Percentiles rank a stretch among this genome's conserved stretches.
Conservation (phyloP, 495 filamentous ascomycete genomes). For the Penicillium coffeae region DNA sequence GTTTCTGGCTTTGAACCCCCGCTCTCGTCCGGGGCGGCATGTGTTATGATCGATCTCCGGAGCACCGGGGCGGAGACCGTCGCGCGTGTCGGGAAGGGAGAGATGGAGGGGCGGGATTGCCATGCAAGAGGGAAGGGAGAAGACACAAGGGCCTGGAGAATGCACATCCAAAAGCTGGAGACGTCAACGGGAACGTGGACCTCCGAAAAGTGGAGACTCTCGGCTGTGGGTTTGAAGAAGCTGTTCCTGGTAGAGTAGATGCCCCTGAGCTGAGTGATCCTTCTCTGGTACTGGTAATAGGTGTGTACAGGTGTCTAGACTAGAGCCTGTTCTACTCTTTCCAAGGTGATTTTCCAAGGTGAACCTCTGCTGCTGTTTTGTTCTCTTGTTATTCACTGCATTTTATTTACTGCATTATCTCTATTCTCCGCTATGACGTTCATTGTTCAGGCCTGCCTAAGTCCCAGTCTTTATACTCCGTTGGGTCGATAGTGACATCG, state of each 20-base stretch:
- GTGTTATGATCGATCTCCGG: conserved; percentile 36
- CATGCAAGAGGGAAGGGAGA: conserved; percentile 22
- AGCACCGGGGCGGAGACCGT: conserved; percentile 21
- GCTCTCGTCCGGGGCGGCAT: conserved; percentile 71
- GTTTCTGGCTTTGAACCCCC: conserved; percentile 87
- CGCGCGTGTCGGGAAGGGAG: conserved; percentile 22
- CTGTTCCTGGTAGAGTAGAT: too few relatives aligned
- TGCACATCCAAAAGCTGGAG: background rate
- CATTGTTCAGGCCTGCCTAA: too few relatives aligned
- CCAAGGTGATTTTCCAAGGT: too few relatives aligned
- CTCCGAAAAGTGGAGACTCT: background rate
- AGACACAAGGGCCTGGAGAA: background rate
- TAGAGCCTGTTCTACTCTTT: too few relatives aligned
- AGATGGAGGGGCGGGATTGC: conserved; percentile 16
- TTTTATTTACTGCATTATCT: too few relatives aligned
- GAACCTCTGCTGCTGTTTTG: too few relatives aligned
- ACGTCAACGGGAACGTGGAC: conserved; percentile 30
- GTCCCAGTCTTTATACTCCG: background rate
- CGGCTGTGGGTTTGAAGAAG: background rate
- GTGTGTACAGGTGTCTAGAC: too few relatives aligned
- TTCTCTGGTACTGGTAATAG: too few relatives aligned
- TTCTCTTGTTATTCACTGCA: too few relatives aligned
- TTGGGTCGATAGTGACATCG: background rate
- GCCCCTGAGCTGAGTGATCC: too few relatives aligned
- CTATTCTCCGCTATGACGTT: too few relatives aligned